Conservation (phyloP, 2,329 filamentous ascomycete species). For the Cladosporium sp. region DNA sequence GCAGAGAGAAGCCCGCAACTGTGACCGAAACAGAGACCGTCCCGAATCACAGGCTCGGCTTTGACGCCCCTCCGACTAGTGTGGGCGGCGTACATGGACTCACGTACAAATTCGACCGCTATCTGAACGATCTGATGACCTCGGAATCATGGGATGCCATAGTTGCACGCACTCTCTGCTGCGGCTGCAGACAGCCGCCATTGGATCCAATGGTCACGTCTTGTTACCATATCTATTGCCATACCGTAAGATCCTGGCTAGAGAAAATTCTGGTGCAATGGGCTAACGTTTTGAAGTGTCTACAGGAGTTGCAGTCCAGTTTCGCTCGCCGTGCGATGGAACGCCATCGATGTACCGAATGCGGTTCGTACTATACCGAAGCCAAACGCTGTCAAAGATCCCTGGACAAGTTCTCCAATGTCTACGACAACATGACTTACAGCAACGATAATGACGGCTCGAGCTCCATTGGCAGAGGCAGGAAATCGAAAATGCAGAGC, state of each 20-base stretch:
- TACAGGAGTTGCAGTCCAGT: slow-evolving; percentile 36
- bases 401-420: neutral
- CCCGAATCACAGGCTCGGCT: neutral
- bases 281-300: slow-evolving; percentile 38
- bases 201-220: slow-evolving; percentile 46
- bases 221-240: slow-evolving; percentile 60
- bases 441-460: neutral
- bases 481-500: slow-evolving; percentile 32
- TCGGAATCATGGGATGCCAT: neutral
- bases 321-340: slow-evolving; percentile 31
- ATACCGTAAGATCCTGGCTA: slow-evolving; percentile 18
- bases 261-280: too few species aligned
- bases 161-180: slow-evolving; percentile 41
- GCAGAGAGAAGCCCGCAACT: neutral
- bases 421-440: neutral
- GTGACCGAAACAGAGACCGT: neutral
- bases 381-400: slow-evolving; percentile 25
- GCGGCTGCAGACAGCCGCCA: slow-evolving; percentile 44
- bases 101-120: neutral
- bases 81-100: neutral
- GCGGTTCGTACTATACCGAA: slow-evolving; percentile 33
- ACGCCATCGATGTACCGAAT: slow-evolving; percentile 37
- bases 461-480: slow-evolving; percentile 1
- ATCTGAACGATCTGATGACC: neutral
- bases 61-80: neutral